A percentile compares a stretch with the other conserved stretches of the same genome.
Evolutionary conservation across 768 basidiomycete genomes (phyloP).

Genomic region (Ramaria sp.): DNA sequence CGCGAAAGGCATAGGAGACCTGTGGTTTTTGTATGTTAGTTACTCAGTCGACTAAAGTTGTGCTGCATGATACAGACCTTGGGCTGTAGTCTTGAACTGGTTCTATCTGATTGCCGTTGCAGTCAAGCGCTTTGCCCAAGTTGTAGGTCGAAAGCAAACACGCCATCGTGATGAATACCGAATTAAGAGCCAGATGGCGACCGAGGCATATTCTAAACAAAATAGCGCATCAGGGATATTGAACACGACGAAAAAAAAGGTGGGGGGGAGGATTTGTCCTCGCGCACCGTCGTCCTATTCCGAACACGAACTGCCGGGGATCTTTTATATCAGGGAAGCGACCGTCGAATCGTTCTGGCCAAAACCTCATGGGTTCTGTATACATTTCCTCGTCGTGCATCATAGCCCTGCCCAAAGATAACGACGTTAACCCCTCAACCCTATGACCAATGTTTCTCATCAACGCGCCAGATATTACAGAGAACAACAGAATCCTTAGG

Average conservation of each 20-base stretch:
- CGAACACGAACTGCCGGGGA: background rate
- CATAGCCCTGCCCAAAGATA: background rate
- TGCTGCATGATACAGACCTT: background rate
- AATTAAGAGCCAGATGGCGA: conserved; percentile 22
- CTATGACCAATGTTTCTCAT: background rate
- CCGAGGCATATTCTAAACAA: conserved; percentile 22
- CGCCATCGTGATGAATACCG: conserved; percentile 25
- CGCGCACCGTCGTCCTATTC: conserved; percentile 6
- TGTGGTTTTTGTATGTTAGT: background rate
- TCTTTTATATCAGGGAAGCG: background rate
- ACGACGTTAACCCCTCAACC: background rate
- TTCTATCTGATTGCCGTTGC: background rate
- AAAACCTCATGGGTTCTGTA: conserved; percentile 5
- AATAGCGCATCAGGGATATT: no score
- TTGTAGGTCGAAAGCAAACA: conserved; percentile 14
- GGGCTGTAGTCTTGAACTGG: background rate
- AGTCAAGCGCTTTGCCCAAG: background rate
- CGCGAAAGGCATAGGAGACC: conserved; percentile 14
- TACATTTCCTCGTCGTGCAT: conserved; percentile 1
- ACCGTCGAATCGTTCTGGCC: conserved; percentile 6
- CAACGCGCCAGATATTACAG: conserved; percentile 21
- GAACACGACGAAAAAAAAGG: no score
- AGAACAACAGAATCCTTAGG: conserved; percentile 25
- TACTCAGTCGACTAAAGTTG: background rate
- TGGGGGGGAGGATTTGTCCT: background rate